Evolutionary conservation across 2,329 filamentous ascomycete species (phyloP).

Genomic region (Boeremia lycopersici): DNA sequence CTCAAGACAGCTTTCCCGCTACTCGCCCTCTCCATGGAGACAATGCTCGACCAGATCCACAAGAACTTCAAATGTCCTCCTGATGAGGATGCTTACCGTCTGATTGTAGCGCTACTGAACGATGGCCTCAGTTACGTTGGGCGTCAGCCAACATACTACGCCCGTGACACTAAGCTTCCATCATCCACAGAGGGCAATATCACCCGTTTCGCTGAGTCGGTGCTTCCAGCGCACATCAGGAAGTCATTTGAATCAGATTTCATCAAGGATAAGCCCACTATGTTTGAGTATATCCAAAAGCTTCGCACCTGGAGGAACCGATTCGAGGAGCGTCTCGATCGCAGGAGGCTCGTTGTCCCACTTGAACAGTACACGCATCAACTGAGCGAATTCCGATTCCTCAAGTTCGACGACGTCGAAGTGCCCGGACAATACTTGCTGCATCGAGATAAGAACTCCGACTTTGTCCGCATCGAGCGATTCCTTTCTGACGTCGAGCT

Average conservation of each 20-base stretch:
- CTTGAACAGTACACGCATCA: slow-evolving; percentile 88
- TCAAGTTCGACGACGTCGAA: slow-evolving; percentile 98
- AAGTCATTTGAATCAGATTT: slow-evolving; percentile 98
- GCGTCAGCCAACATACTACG: slow-evolving; percentile 83
- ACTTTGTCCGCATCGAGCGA: slow-evolving; percentile 95
- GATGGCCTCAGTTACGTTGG: slow-evolving; percentile 93
- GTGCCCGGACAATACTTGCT: slow-evolving; percentile 95
- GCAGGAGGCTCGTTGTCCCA: slow-evolving; percentile 72
- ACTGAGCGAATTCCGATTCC: slow-evolving; percentile 94
- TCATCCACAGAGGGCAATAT: slow-evolving; percentile 94
- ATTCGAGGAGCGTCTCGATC: slow-evolving; percentile 96
- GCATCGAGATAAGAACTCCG: slow-evolving; percentile 98
- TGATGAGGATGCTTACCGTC: slow-evolving; percentile 94
- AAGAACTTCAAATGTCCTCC: slow-evolving; percentile 99
- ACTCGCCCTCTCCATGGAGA: slow-evolving; percentile 96
- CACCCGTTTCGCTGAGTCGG: slow-evolving; percentile 93
- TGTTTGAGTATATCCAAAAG: slow-evolving; percentile 98
- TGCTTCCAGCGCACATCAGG: slow-evolving; percentile 91
- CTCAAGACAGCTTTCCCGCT: slow-evolving; percentile 97
- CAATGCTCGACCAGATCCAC: slow-evolving; percentile 98
- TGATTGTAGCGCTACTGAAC: slow-evolving; percentile 97
- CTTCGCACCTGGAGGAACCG: slow-evolving; percentile 94
- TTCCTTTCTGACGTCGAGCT: slow-evolving; percentile 95
- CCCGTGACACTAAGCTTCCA: slow-evolving; percentile 88
- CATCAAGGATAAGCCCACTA: slow-evolving; percentile 90